phyloP scores from a whole-genome alignment of 371 early-diverging fungal species.

The Mortierella sp. region DNA sequence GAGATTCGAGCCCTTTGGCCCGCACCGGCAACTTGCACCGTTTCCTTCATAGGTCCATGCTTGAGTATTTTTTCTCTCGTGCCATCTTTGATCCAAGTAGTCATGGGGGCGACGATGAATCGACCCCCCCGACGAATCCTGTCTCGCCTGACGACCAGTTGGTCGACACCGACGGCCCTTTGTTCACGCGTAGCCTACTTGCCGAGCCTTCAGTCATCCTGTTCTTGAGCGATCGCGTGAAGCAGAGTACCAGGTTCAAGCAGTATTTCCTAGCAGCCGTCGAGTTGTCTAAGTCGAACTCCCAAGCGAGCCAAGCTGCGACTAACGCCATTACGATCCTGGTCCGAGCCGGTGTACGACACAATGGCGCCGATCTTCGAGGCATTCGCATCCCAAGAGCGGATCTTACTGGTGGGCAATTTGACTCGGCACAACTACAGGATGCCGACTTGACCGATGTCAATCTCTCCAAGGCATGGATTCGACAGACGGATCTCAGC shows the following conservation, averaged over 20 bases:
- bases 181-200: not conserved
- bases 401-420: not conserved
- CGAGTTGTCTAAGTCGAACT: not conserved
- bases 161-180: not conserved
- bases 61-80: too few relatives aligned
- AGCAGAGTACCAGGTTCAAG: not conserved
- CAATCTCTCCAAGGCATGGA: not conserved
- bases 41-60: too few relatives aligned
- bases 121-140: not conserved
- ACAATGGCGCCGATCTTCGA: not conserved
- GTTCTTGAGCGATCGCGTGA: conserved; percentile 6
- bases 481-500: not conserved
- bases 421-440: not conserved
- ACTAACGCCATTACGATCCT: conserved; percentile 16
- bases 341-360: not conserved
- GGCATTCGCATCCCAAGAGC: conserved; percentile 1
- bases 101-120: too few relatives aligned
- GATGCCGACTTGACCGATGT: not conserved
- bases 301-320: not conserved
- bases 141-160: not conserved
- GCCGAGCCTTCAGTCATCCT: not conserved
- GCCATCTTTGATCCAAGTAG: too few relatives aligned
- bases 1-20: too few relatives aligned
- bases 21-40: not conserved
- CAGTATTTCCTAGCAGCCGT: not conserved